These are phyloP conservation scores for Ceratocystiopsis sp. DNA, from an alignment of 2,329 filamentous ascomycete species.

Conservation along the genomic window DNA sequence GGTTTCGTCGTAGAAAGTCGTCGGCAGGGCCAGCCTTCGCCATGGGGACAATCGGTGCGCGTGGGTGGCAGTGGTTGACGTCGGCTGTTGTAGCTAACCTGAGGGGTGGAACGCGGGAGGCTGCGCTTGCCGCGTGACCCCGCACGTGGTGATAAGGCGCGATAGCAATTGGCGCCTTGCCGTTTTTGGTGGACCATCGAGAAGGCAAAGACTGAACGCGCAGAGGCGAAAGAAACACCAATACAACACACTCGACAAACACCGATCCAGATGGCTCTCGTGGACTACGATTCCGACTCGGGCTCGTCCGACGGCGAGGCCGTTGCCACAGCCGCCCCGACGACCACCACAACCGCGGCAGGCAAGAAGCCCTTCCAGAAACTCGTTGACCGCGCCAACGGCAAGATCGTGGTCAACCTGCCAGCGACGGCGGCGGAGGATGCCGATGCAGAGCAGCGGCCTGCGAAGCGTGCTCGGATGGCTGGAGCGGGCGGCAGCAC, in stretches of 20 bases:
- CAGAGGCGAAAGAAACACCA: too few species aligned
- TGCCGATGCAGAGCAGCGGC: slow-evolving; percentile 31
- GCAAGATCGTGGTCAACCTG: slow-evolving; percentile 71
- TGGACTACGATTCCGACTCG: slow-evolving; percentile 74
- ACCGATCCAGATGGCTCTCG: slow-evolving; percentile 45
- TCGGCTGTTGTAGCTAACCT: too few species aligned
- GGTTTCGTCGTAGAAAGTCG: neutral
- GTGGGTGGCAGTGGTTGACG: too few species aligned
- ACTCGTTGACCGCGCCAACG: slow-evolving; percentile 62
- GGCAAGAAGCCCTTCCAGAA: slow-evolving; percentile 55
- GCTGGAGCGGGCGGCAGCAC: slow-evolving; percentile 33
- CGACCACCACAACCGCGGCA: slow-evolving; percentile 8
- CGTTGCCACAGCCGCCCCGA: neutral
- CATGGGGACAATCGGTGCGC: neutral
- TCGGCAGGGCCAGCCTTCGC: slow-evolving; percentile 5
- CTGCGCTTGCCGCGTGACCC: too few species aligned
- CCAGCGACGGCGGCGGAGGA: slow-evolving; percentile 25
- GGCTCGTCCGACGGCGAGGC: slow-evolving; percentile 46
- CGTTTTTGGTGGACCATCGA: too few species aligned
- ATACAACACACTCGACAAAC: too few species aligned
- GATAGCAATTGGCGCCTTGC: too few species aligned
- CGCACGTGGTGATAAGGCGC: too few species aligned
- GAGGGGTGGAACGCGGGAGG: too few species aligned
- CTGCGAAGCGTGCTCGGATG: slow-evolving; percentile 41
- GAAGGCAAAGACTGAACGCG: too few species aligned